A percentile compares a stretch with the other conserved stretches of the same genome.
phyloP scores from a whole-genome alignment of 2,329 filamentous ascomycete species.

The Fusarium globosum region DNA sequence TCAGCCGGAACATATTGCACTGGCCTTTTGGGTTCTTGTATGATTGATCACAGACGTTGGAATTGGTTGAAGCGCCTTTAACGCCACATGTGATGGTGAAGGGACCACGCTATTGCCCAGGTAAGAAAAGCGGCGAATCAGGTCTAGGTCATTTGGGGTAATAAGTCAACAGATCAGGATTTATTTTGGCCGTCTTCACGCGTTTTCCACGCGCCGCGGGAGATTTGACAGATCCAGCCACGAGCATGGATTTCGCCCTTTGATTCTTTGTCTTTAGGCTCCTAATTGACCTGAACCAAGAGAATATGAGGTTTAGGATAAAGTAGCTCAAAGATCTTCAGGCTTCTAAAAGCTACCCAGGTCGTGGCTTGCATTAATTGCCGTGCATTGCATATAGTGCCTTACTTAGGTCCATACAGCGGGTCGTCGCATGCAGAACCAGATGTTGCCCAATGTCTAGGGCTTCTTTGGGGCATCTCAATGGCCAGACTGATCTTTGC shows the following conservation, averaged over 20 bases:
- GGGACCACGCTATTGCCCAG: constrained; percentile 20
- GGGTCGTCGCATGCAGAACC: constrained; percentile 31
- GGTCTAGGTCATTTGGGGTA: constrained; percentile 28
- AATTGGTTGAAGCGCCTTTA: constrained; percentile 35
- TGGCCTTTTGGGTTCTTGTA: neutral
- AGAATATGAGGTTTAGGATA: neutral
- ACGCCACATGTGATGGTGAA: constrained; percentile 15
- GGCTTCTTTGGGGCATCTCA: neutral
- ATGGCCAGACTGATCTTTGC: neutral
- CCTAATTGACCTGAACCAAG: neutral
- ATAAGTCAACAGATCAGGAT: constrained; percentile 30
- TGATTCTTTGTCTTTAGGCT: constrained; percentile 3
- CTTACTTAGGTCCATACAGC: constrained; percentile 7
- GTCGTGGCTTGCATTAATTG: constrained; percentile 41
- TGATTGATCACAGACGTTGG: constrained; percentile 4
- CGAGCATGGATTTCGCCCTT: constrained; percentile 3
- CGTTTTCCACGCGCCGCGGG: constrained; percentile 31
- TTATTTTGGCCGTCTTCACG: constrained; percentile 16
- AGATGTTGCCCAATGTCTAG: constrained; percentile 2
- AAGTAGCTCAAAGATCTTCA: constrained; percentile 1
- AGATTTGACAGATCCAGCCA: constrained; percentile 32
- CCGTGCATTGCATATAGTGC: constrained; percentile 40
- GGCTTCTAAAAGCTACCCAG: constrained; percentile 7
- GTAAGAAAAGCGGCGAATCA: constrained; percentile 16
- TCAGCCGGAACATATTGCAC: constrained; percentile 2